Evolutionary conservation across 2,329 filamentous ascomycete species (phyloP).

Genomic region (Cladophialophora bantiana): DNA sequence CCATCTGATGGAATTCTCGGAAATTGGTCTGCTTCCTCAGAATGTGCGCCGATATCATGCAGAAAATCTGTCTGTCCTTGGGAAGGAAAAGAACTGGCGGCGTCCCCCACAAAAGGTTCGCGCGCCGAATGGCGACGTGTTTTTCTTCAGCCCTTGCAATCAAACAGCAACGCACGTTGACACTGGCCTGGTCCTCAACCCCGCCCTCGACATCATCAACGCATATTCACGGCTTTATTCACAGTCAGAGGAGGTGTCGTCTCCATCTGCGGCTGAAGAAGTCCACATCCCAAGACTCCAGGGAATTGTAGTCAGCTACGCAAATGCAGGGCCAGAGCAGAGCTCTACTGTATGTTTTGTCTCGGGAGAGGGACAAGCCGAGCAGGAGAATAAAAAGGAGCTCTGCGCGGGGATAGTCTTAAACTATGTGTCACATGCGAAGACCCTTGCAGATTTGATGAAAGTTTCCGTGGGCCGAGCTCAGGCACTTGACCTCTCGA

Average conservation of each 20-base stretch:
- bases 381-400: background rate
- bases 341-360: background rate
- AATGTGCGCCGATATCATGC: constrained; percentile 7
- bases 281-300: constrained; percentile 18
- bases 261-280: background rate
- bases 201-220: constrained; percentile 18
- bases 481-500: background rate
- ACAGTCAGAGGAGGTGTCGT: background rate
- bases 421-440: constrained; percentile 20
- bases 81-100: constrained; percentile 22
- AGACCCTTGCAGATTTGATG: constrained; percentile 5
- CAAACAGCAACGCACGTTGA: background rate
- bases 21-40: constrained; percentile 8
- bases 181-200: constrained; percentile 18
- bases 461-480: background rate
- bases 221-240: constrained; percentile 17
- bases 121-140: constrained; percentile 3
- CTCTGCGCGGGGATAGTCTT: constrained; percentile 19
- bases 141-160: constrained; percentile 15
- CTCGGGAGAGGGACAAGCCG: background rate
- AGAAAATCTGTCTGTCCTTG: constrained; percentile 13
- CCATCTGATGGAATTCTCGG: constrained; percentile 9
- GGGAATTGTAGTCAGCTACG: constrained; percentile 20
- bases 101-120: constrained; percentile 18
- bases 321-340: background rate